A percentile compares a stretch with the other conserved stretches of the same genome.
Evolutionary conservation across 768 basidiomycete genomes (phyloP).

Genomic region (Wakefieldia striispora): DNA sequence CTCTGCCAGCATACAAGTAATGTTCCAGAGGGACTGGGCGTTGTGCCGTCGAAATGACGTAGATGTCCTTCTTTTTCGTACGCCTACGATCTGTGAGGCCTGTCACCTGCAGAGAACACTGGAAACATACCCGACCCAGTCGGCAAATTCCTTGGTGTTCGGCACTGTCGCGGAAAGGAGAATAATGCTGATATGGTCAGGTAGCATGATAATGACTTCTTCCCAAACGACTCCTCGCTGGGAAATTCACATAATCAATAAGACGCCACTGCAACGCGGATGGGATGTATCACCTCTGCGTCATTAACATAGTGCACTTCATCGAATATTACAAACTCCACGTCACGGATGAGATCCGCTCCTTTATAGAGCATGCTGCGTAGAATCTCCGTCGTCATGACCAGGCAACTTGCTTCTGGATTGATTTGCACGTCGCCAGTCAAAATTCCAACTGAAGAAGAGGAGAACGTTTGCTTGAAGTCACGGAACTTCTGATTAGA

Average conservation of each 20-base stretch:
- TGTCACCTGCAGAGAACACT: conserved; percentile 3
- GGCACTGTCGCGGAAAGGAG: conserved; percentile 96
- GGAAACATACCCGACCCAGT: conserved; percentile 91
- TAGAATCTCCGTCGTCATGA: conserved; percentile 98
- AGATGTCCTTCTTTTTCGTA: conserved; percentile 99
- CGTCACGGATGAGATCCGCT: conserved; percentile 96
- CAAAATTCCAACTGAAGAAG: conserved; percentile 89
- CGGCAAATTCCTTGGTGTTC: conserved; percentile 97
- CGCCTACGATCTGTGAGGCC: conserved; percentile 51
- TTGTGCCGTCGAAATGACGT: conserved; percentile 95
- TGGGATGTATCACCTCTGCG: conserved; percentile 67
- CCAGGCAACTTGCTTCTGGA: conserved; percentile 92
- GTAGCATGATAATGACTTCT: conserved; percentile 99
- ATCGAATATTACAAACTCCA: conserved; percentile 99
- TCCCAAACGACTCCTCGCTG: conserved; percentile 99
- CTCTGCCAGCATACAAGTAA: conserved; percentile 92
- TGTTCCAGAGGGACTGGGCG: conserved; percentile 97
- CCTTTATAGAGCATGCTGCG: conserved; percentile 99
- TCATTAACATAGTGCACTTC: conserved; percentile 99
- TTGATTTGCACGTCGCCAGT: conserved; percentile 99
- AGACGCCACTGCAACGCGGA: background rate
- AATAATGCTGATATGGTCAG: conserved; percentile 98
- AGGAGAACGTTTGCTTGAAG: conserved; percentile 94
- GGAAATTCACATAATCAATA: conserved; percentile 14
- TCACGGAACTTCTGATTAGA: conserved; percentile 99